phyloP scores from a whole-genome alignment of 2,329 filamentous ascomycete species.

The Exophiala bonariae region DNA sequence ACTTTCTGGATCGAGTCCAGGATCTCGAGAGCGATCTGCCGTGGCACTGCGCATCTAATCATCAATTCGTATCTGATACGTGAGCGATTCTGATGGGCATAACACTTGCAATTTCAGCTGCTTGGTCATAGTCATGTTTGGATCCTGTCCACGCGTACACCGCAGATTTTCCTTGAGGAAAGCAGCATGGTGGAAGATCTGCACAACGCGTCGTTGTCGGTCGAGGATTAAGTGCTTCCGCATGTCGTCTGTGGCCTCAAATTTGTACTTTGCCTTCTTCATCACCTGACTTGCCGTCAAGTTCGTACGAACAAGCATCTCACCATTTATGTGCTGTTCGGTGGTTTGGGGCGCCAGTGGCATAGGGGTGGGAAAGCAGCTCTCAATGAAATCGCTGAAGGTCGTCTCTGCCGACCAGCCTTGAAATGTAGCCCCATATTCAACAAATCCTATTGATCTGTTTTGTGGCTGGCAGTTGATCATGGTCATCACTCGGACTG shows the following conservation, averaged over 20 bases:
- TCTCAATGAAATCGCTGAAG: background rate
- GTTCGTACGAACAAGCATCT: background rate
- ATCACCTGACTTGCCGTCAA: background rate
- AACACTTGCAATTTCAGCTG: background rate
- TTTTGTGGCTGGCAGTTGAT: constrained; percentile 27
- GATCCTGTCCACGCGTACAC: background rate
- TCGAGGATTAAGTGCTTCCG: background rate
- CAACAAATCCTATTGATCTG: background rate
- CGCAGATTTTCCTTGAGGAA: background rate
- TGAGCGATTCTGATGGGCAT: background rate
- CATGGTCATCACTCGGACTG: constrained; percentile 30
- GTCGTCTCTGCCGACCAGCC: background rate
- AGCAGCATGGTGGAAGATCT: background rate
- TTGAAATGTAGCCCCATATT: background rate
- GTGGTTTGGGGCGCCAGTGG: background rate
- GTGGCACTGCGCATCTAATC: constrained; percentile 26
- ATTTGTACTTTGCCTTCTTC: background rate
- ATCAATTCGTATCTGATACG: constrained; percentile 2
- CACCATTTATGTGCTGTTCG: background rate
- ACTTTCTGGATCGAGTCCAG: constrained; percentile 27
- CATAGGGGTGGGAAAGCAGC: background rate
- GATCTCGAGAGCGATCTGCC: constrained; percentile 30
- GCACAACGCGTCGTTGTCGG: background rate
- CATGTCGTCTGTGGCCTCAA: background rate
- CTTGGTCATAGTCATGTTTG: background rate